Conservation (phyloP, 2,329 filamentous ascomycete species). For the Nothophoma quercina region DNA sequence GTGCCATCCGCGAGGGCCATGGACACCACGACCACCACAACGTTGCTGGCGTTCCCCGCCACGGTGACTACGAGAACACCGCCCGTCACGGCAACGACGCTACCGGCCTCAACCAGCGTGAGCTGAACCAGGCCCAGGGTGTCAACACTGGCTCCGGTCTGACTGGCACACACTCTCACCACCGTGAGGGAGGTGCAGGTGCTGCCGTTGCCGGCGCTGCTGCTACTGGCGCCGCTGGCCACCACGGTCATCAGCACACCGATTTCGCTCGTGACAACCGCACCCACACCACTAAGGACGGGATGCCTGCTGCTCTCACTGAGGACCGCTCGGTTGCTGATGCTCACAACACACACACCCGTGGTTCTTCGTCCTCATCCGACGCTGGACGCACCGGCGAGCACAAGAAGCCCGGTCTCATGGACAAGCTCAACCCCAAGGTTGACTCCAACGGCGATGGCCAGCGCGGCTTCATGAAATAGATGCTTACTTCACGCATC, state of each 20-base stretch:
- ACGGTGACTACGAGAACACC: constrained; percentile 27
- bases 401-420: constrained; percentile 55
- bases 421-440: constrained; percentile 63
- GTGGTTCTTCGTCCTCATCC: constrained; percentile 5
- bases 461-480: constrained; percentile 64
- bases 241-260: constrained; percentile 17
- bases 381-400: too few species aligned
- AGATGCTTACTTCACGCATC: constrained; percentile 20
- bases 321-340: constrained; percentile 23
- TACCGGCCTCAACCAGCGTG: constrained; percentile 8
- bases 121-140: background rate
- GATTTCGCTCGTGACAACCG: constrained; percentile 13
- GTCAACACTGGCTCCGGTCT: background rate
- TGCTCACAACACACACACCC: constrained; percentile 20
- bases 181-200: background rate
- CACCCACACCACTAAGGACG: constrained; percentile 11
- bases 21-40: constrained; percentile 26
- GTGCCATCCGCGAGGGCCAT: constrained; percentile 23
- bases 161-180: constrained; percentile 1
- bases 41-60: constrained; percentile 15
- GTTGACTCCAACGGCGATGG: constrained; percentile 63
- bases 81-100: constrained; percentile 11
- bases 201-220: constrained; percentile 18
- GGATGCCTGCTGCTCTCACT: constrained; percentile 24
- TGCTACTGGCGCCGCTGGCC: constrained; percentile 14